Evolutionary conservation across 192 early-diverging fungal species (phyloP), one percentile per base, ranked within the genome.

Genomic region (Entrophospora sp.): DNA sequence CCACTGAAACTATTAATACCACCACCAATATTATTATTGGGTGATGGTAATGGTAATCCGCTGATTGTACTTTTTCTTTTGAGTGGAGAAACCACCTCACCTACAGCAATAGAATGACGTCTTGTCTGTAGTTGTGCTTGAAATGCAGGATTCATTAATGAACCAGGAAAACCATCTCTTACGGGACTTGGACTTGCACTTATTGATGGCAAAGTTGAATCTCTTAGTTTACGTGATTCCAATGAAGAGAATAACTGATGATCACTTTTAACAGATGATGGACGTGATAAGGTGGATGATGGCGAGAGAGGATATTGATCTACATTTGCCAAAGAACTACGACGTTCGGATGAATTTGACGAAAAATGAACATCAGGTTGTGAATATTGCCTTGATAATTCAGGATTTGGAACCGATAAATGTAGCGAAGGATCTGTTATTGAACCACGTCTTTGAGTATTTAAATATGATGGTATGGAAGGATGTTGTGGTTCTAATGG

Each of bases 171-270:
- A 57, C 53, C 53, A 12, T 57, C 53, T 57, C 30, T 57, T 3
- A 57, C 31, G 13, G 53, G 53, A 20, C 53, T 57, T 6, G 53
- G 25, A 9, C 53, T 32, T 16, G 53, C 53, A 57, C 53, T 57
- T 46, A 77, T 73, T 13, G 75, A 73, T 3, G 75, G 75, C 22
- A 77, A 68, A 30, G 72, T 68, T n/a, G n/a, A n/a, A 22, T 77
- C 75, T 38, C 75, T 56, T 28, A 32, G 24, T 56, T 56, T 25
- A 57, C 53, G 27, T 28, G 53, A 2, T 16, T 57, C 53, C 53
- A 57, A 30, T 12, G 34, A 28, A n/a, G 53, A 30, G 20, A 57
- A 57, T 12, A 20, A 57, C 16, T 57, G 53, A 16, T 57, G n/a
- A n/a, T n/a, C 53, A 35, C 53, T 57, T 5, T 57, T 57, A 2